Base-by-base conservation (phyloP, 176 grass and related monocot genomes). In the Canna indica region DNA sequence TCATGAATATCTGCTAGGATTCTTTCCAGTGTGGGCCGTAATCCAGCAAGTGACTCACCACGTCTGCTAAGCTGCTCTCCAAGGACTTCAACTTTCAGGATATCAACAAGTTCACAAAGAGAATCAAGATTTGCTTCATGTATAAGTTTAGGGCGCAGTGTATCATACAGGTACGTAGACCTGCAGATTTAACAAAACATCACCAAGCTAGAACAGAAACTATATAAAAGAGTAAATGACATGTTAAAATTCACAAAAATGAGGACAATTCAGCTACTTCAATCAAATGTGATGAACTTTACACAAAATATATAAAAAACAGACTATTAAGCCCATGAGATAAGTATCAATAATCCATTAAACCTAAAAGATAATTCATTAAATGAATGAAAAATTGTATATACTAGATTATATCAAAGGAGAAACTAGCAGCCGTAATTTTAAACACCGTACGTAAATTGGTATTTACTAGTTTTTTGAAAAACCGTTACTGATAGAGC, bases 1-100 rank as follows among this genome's bases (percentile, higher is more conserved):
- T 96, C 93, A 77, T 91, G 93, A 82, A 91, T 79, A 63, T 96
- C 93, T 27, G 93, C 93, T 47, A 96, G 85, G 74, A 96, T 96
- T 65, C 93, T 85, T 82, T 91, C 85, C 17, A 96, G 72, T 64
- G 87, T 91, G 58, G 93, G 88, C 75, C 82, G 83, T 75, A 91
- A 80, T 65, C 79, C 83, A 18, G 79, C 83, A 76, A 91, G 83
- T 74, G 88, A 90, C 80, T 91, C 88, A 68, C 79, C 86, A 65
- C 83, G 82, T 80, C 83, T 88, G 70, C 64, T 85, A 30, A 87
- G 63, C 41, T 90, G 93, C 73, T 96, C 93, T 61, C 86, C 93
- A 25, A 96, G 80, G 38, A 96, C 93, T 81, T 96, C 88, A 71
- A 85, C 86, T 84, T 96, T 96, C 70, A 96, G 83, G 76, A 96